These are phyloP conservation scores for Fraxinus latifolia DNA, from an alignment of 305 asterid genomes.

Conservation along the genomic window DNA sequence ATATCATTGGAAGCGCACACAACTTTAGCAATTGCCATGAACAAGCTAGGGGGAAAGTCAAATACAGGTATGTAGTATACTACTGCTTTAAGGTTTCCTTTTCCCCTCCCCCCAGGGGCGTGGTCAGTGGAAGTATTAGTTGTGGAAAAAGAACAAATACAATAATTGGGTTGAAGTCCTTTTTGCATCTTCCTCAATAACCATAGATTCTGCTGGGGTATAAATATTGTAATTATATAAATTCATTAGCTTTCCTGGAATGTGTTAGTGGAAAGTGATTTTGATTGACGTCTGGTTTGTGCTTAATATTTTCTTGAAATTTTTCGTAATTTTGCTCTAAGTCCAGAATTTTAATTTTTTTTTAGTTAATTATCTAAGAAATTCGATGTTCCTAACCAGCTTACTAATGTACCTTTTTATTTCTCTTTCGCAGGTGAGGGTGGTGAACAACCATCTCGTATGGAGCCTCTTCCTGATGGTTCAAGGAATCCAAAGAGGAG, in stretches of 20 bases:
- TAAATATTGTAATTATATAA: not conserved
- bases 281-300: not conserved
- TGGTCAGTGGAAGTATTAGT: not conserved
- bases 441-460: conserved; percentile 97
- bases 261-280: not conserved
- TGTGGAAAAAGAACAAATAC: not conserved
- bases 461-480: conserved; percentile 93
- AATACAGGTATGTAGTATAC: conserved; percentile 63
- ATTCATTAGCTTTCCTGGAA: not conserved
- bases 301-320: not conserved
- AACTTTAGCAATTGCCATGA: conserved; percentile 95
- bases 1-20: conserved; percentile 94
- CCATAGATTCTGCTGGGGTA: not conserved
- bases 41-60: conserved; percentile 91
- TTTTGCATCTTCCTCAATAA: not conserved
- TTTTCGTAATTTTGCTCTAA: not conserved
- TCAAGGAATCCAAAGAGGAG: conserved; percentile 92
- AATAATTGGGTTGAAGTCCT: not conserved
- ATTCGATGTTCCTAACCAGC: not conserved
- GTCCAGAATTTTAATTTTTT: not conserved
- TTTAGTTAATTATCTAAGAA: not conserved
- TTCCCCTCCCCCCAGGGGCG: not conserved
- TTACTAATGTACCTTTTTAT: not conserved
- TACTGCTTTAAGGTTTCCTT: not conserved
- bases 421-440: conserved; percentile 67